phyloP scores from a whole-genome alignment of 129 eudicot genomes.

The Erigeron canadensis region DNA sequence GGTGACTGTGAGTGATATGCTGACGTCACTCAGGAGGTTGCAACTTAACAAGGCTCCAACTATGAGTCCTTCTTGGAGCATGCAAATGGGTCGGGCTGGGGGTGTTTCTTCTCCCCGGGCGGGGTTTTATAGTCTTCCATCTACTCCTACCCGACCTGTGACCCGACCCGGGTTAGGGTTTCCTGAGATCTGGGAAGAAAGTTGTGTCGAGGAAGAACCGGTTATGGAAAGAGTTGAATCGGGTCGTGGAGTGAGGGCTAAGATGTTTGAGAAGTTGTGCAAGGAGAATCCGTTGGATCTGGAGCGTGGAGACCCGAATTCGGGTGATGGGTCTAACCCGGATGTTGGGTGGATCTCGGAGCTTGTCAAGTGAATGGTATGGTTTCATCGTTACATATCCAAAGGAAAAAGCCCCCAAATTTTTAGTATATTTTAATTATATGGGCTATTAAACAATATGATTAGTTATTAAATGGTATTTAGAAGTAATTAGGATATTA shows the following conservation, averaged over 20 bases:
- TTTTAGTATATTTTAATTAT: slow-evolving; percentile 24
- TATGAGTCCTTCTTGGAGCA: slow-evolving; percentile 40
- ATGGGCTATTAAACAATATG: neutral
- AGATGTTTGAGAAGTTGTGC: slow-evolving; percentile 79
- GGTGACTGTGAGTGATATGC: slow-evolving; percentile 49
- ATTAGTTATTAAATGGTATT: slow-evolving; percentile 5
- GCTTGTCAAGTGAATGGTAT: slow-evolving; percentile 48
- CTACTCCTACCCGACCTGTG: slow-evolving; percentile 60
- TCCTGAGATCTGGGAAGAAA: slow-evolving; percentile 45
- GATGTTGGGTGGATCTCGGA: slow-evolving; percentile 91
- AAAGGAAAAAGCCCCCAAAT: neutral
- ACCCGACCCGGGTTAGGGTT: slow-evolving; percentile 49
- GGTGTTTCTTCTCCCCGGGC: slow-evolving; percentile 37
- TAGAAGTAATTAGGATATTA: neutral
- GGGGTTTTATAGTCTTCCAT: slow-evolving; percentile 62
- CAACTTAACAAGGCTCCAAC: slow-evolving; percentile 68
- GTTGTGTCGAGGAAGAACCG: slow-evolving; percentile 36
- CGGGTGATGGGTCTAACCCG: slow-evolving; percentile 38
- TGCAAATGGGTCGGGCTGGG: slow-evolving; percentile 46
- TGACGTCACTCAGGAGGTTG: slow-evolving; percentile 58
- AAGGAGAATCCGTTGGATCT: slow-evolving; percentile 72
- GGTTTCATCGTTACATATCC: neutral
- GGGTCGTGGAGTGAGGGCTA: slow-evolving; percentile 65
- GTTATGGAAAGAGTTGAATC: slow-evolving; percentile 61
- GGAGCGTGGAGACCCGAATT: slow-evolving; percentile 32